Percentiles rank a stretch among this genome's conserved stretches.
These are phyloP conservation scores for Microstroma glucosiphilum DNA, from an alignment of 1,284 basidiomycete species.

Conservation along the genomic window DNA sequence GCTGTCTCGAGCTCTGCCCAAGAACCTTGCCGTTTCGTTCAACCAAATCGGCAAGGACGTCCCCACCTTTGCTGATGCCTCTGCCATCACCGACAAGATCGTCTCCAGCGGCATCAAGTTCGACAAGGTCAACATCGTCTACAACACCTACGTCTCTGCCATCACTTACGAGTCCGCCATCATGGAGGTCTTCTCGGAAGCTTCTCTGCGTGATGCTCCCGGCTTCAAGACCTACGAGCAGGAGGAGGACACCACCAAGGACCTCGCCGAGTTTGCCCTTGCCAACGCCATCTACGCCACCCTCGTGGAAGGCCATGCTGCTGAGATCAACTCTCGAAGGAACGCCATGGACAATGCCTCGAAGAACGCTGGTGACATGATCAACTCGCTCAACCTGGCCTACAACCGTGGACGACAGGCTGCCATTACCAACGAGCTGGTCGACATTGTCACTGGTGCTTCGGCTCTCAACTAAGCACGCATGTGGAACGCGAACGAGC, in stretches of 20 bases:
- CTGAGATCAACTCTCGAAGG: constrained; percentile 72
- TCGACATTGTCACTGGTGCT: constrained; percentile 86
- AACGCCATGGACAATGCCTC: constrained; percentile 99
- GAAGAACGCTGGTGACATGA: constrained; percentile 71
- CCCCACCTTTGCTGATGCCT: constrained; percentile 93
- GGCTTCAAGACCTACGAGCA: constrained; percentile 48
- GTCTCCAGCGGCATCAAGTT: constrained; percentile 77
- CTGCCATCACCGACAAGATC: constrained; percentile 87
- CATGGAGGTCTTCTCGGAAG: constrained; percentile 60
- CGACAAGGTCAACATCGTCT: constrained; percentile 77
- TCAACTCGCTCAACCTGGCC: constrained; percentile 46
- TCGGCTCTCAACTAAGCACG: constrained; percentile 49
- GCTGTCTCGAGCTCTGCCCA: constrained; percentile 63
- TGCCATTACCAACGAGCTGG: constrained; percentile 89
- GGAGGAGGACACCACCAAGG: constrained; percentile 71
- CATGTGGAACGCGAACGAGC: too few relatives aligned
- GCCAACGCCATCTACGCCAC: constrained; percentile 94
- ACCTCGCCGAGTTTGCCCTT: constrained; percentile 89
- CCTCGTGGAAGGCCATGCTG: constrained; percentile 90
- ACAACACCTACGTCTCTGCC: constrained; percentile 93
- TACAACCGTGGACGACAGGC: constrained; percentile 99
- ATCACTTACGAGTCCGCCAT: constrained; percentile 80
- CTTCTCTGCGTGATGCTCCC: constrained; percentile 58
- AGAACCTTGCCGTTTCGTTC: constrained; percentile 79
- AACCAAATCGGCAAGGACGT: constrained; percentile 96